These are phyloP conservation scores for Microbotryum intermedium DNA, from an alignment of 1,284 basidiomycete species.

Conservation along the genomic window DNA sequence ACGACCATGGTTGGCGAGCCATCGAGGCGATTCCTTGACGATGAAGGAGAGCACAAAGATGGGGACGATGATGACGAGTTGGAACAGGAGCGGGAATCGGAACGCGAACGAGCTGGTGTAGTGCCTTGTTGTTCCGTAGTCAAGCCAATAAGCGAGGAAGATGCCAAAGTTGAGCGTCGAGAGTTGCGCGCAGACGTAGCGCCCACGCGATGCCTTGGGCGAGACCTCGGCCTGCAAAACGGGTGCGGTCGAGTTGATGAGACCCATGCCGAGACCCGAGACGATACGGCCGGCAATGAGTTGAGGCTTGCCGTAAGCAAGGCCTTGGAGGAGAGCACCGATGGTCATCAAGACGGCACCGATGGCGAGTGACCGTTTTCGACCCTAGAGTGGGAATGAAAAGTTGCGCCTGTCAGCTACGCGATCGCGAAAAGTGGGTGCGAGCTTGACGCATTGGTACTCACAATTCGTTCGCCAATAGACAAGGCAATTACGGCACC, in stretches of 20 bases:
- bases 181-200: slow-evolving; percentile 37
- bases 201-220: slow-evolving; percentile 35
- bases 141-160: slow-evolving; percentile 35
- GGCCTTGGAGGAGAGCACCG: slow-evolving; percentile 35
- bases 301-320: slow-evolving; percentile 30
- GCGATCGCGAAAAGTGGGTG: neutral
- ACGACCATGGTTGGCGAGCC: slow-evolving; percentile 34
- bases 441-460: neutral
- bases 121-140: slow-evolving; percentile 33
- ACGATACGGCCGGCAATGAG: slow-evolving; percentile 32
- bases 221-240: slow-evolving; percentile 37
- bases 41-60: slow-evolving; percentile 27
- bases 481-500: slow-evolving; percentile 31
- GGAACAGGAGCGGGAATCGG: slow-evolving; percentile 26
- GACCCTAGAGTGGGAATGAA: slow-evolving; percentile 9
- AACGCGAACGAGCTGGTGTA: slow-evolving; percentile 10
- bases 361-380: slow-evolving; percentile 32
- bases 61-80: slow-evolving; percentile 32
- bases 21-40: slow-evolving; percentile 37
- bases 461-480: slow-evolving; percentile 34
- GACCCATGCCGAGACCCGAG: slow-evolving; percentile 28
- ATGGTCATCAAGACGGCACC: slow-evolving; percentile 36
- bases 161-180: slow-evolving; percentile 37
- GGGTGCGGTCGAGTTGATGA: slow-evolving; percentile 37
- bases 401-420: neutral